Evolutionary conservation across 371 early-diverging fungal species (phyloP).

Genomic region (Thermomucor indicae-seudaticae): DNA sequence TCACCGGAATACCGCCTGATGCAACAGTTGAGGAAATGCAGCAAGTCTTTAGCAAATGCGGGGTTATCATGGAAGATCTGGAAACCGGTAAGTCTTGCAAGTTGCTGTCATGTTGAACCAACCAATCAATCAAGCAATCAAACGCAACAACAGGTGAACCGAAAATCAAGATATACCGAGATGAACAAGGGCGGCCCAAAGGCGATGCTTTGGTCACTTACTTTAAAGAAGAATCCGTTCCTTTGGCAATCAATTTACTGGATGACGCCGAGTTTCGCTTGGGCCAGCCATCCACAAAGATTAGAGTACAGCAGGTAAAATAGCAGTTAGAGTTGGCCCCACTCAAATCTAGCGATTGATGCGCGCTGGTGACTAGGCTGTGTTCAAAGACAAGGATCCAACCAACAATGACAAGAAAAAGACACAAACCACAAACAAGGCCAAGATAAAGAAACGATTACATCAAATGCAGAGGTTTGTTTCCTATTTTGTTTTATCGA

Average conservation of each 20-base stretch:
- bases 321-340: conserved; percentile 2
- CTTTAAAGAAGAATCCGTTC: conserved; percentile 86
- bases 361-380: conserved; percentile 52
- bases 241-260: conserved; percentile 76
- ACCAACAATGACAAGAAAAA: conserved; percentile 26
- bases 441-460: conserved; percentile 56
- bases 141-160: conserved; percentile 57
- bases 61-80: conserved; percentile 86
- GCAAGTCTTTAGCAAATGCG: conserved; percentile 80
- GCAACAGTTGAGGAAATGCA: conserved; percentile 74
- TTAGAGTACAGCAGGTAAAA: conserved; percentile 67
- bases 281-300: conserved; percentile 52
- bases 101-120: neutral
- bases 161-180: conserved; percentile 86
- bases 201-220: conserved; percentile 92
- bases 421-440: conserved; percentile 42
- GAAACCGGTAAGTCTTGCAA: conserved; percentile 51
- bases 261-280: conserved; percentile 82
- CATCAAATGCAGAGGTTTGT: conserved; percentile 78
- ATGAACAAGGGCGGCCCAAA: conserved; percentile 64
- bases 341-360: no score
- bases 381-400: conserved; percentile 62
- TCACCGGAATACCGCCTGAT: conserved; percentile 85
- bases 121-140: neutral
- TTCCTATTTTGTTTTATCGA: no score